Base-by-base conservation (phyloP, 768 basidiomycete species). In the Pleurotus cornucopiae region DNA sequence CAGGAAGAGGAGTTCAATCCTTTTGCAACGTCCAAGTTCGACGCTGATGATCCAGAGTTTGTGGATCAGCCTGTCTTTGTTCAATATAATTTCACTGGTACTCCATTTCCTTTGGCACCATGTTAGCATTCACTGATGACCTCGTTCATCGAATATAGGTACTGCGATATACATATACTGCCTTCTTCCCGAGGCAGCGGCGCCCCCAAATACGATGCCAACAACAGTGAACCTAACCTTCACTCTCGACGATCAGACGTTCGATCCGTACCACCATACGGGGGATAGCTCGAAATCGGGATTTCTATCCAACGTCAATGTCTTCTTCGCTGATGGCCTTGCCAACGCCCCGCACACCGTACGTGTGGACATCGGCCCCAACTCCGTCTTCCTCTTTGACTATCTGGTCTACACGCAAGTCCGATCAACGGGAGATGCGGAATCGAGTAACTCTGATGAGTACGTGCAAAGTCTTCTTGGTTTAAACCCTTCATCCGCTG, bases 301-400 rank as follows among this genome's bases (percentile, higher is more conserved):
- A 12, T 76, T 73, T 59, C 53, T 60, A 11, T 57, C 70, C 4
- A 65, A 71, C 21, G 58, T 68, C n/a, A 66, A 67, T n/a, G 73
- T 79, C 2, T 75, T 80, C 64, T 60, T 70, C 25, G 63, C 64
- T 38, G 44, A 55, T 23, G 67, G 63, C 14, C 63, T 83, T 12
- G 11, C 67, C n/a, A 69, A 76, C 16, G 69, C 61, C 2, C 65
- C 67, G 2, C 82, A 84, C 62, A 56, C 69, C 47, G 64, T 85
- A 14, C 63, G 66, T n/a, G 66, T 82, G 37, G 69, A 69, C 48
- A 66, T 83, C 56, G 76, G 69, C 12, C 69, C 70, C 21, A 72
- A 73, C 51, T 80, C 78, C 11, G 71, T 73, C 4, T 77, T 83
- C 57, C 58, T 80, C 2, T 76, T 83, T 48, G 79, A 82, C 63